These are phyloP conservation scores for Akanthomyces uredinophilus DNA, from an alignment of 2,329 filamentous ascomycete genomes.

Conservation along the genomic window DNA sequence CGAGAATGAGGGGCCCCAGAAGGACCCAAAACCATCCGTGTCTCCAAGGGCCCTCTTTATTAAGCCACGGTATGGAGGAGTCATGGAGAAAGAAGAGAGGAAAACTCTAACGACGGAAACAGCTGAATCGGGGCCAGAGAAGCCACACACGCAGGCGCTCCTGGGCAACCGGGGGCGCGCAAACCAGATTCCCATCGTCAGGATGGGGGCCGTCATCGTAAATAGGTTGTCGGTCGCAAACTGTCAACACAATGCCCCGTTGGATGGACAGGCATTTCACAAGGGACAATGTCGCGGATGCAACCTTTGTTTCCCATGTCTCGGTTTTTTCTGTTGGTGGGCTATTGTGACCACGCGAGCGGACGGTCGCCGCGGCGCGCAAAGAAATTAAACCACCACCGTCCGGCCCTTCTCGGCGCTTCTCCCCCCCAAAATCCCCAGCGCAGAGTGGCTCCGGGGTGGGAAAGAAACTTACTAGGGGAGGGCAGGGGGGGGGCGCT, in stretches of 20 bases:
- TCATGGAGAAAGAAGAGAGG: not conserved
- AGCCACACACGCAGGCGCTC: not conserved
- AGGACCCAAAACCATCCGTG: not conserved
- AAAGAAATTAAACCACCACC: slow-evolving; percentile 10
- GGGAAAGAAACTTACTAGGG: not conserved
- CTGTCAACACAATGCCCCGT: no score
- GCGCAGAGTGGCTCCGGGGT: slow-evolving; percentile 9
- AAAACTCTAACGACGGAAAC: slow-evolving; percentile 3
- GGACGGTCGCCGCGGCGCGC: not conserved
- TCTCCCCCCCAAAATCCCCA: slow-evolving; percentile 9
- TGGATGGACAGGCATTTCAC: no score
- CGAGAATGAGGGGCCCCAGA: not conserved
- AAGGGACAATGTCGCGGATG: no score
- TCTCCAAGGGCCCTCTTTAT: not conserved
- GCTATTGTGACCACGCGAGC: not conserved
- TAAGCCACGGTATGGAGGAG: not conserved
- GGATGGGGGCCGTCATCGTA: not conserved
- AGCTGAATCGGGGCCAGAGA: not conserved
- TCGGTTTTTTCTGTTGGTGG: no score
- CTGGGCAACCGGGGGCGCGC: not conserved
- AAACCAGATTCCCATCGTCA: not conserved
- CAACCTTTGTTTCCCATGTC: no score
- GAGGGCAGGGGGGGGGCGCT: not conserved
- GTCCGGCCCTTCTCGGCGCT: slow-evolving; percentile 15
- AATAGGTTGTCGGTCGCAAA: no score